These are phyloP conservation scores for Eimeria zaria DNA, from an alignment of 169 alveolate species.

Conservation along the genomic window DNA sequence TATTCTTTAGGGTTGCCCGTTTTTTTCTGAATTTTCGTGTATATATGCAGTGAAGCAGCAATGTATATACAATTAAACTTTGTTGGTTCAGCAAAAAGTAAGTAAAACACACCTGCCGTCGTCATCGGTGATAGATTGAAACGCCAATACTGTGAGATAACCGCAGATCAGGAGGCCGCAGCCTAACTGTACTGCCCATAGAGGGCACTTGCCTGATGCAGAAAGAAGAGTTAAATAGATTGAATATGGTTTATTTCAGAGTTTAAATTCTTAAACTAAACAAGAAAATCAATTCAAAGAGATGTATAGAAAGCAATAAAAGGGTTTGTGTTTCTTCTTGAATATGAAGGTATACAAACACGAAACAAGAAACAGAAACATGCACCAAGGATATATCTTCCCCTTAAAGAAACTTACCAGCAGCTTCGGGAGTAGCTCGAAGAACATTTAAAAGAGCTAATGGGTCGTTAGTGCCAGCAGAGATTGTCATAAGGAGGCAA, in stretches of 20 bases:
- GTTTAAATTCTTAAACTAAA: no score
- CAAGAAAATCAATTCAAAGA: no score
- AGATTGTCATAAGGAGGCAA: constrained; percentile 88
- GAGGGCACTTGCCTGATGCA: constrained; percentile 87
- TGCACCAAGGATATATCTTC: neutral
- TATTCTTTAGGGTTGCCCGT: no score
- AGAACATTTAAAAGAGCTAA: constrained; percentile 91
- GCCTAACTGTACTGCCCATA: constrained; percentile 91
- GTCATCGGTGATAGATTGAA: constrained; percentile 93
- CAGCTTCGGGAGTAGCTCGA: constrained; percentile 92
- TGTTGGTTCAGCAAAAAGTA: no score
- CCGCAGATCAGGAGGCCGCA: constrained; percentile 92
- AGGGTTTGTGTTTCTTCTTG: no score
- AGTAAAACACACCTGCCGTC: constrained; percentile 90
- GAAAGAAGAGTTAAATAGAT: no score
- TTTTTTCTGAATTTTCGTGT: no score
- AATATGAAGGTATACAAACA: no score
- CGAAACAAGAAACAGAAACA: neutral
- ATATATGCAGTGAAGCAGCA: no score
- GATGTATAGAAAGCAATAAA: no score
- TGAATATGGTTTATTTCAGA: no score
- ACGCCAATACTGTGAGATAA: constrained; percentile 91
- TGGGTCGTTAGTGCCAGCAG: constrained; percentile 92
- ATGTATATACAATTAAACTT: no score
- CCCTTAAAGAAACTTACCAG: constrained; percentile 90